Percentiles rank a stretch among this genome's conserved stretches.
Evolutionary conservation across 2,329 filamentous ascomycete species (phyloP).

Genomic region (Neospermospora avenae): DNA sequence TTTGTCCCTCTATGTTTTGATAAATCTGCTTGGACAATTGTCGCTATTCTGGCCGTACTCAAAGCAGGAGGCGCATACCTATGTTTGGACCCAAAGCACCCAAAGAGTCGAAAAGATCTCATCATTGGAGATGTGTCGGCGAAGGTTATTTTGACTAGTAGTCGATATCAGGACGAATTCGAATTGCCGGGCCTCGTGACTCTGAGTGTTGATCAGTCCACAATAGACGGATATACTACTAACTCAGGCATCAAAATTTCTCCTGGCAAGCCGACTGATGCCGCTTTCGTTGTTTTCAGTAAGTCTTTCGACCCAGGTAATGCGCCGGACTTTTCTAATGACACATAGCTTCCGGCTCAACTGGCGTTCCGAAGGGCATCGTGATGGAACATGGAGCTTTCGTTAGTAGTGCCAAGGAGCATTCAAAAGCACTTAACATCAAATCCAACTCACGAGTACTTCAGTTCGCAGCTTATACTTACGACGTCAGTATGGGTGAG

Average conservation of each 20-base stretch:
- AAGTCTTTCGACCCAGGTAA: neutral
- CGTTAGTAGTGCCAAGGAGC: conserved; percentile 9
- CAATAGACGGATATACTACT: neutral
- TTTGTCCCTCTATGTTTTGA: conserved; percentile 25
- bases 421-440: neutral
- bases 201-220: neutral
- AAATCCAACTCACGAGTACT: conserved; percentile 14
- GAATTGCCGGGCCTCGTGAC: neutral
- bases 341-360: conserved; percentile 31
- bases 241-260: neutral
- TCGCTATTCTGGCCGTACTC: conserved; percentile 31
- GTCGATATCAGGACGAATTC: neutral
- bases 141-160: neutral
- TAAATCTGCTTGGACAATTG: conserved; percentile 27
- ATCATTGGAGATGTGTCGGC: neutral
- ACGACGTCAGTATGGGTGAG: conserved; percentile 23
- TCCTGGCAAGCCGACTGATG: neutral
- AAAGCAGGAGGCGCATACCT: conserved; percentile 33
- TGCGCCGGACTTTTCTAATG: conserved; percentile 14
- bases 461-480: conserved; percentile 23
- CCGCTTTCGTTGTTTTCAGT: conserved; percentile 4
- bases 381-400: conserved; percentile 19
- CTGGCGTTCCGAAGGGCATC: conserved; percentile 25
- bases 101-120: neutral
- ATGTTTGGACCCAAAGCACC: conserved; percentile 25